These are phyloP conservation scores for Colletotrichum filicis DNA, from an alignment of 2,329 filamentous ascomycete genomes.

Conservation along the genomic window DNA sequence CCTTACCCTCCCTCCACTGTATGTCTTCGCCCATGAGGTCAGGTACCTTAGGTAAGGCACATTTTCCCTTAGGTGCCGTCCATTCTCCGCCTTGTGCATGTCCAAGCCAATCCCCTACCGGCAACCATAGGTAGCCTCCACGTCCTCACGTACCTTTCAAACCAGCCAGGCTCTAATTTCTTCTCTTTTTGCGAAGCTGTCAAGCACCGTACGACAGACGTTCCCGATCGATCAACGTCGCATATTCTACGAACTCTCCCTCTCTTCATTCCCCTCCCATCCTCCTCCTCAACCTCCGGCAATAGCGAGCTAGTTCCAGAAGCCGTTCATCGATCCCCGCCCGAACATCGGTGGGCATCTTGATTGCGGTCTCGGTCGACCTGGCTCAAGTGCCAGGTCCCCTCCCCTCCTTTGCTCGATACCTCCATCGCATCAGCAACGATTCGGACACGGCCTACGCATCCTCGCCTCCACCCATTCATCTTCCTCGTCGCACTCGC, in stretches of 20 bases:
- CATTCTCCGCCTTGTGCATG: background rate
- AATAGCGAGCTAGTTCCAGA: background rate
- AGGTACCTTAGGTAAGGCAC: background rate
- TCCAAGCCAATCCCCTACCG: slow-evolving; percentile 19
- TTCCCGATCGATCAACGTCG: slow-evolving; percentile 18
- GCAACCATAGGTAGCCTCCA: slow-evolving; percentile 28
- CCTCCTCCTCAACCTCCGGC: background rate
- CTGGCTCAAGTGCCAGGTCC: slow-evolving; percentile 30
- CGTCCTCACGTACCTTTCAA: slow-evolving; percentile 28
- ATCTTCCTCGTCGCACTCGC: background rate
- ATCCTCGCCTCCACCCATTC: background rate
- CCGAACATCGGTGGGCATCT: slow-evolving; percentile 7
- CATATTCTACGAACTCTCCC: background rate
- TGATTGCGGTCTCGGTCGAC: slow-evolving; percentile 21
- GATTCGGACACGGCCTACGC: background rate
- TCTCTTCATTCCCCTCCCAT: background rate
- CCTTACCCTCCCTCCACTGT: too few species aligned
- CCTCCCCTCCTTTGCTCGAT: slow-evolving; percentile 20
- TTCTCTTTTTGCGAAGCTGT: slow-evolving; percentile 17
- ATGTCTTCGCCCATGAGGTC: too few species aligned
- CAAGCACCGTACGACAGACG: slow-evolving; percentile 5
- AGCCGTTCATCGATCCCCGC: background rate
- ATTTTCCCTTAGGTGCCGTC: background rate
- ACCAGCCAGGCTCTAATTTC: slow-evolving; percentile 21
- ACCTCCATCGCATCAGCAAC: slow-evolving; percentile 9